phyloP scores from a whole-genome alignment of 2,329 filamentous ascomycete genomes.

The Scytalidium sp. region DNA sequence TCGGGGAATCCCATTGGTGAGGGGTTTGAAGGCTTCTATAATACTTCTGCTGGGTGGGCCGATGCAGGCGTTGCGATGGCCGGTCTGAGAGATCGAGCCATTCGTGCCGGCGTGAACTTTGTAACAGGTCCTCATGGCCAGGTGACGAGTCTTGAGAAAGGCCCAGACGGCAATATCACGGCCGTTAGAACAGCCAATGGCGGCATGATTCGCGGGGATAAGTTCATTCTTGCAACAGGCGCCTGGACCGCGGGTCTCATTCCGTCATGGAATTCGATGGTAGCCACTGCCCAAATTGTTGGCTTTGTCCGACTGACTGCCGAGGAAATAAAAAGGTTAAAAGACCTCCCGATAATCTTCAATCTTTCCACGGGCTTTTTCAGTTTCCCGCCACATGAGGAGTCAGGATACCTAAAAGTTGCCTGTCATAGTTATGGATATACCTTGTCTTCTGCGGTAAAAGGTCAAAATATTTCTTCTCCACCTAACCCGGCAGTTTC shows the following conservation, averaged over 20 bases:
- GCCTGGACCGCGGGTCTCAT: constrained; percentile 1
- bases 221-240: constrained; percentile 3
- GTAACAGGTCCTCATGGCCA: constrained; percentile 29
- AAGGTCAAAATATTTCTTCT: not conserved
- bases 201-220: constrained; percentile 26
- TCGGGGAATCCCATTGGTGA: not conserved
- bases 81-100: not conserved
- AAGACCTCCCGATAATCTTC: constrained; percentile 64
- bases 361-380: constrained; percentile 69
- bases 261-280: constrained; percentile 50
- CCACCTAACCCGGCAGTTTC: not conserved
- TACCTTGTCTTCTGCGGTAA: not conserved
- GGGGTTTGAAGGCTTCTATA: constrained; percentile 41
- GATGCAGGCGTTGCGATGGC: constrained; percentile 15
- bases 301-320: constrained; percentile 61
- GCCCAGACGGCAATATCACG: not conserved
- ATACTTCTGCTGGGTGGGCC: constrained; percentile 12
- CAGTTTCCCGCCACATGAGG: constrained; percentile 60
- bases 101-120: constrained; percentile 37
- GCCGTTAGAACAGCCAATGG: constrained; percentile 32
- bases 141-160: not conserved
- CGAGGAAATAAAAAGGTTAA: constrained; percentile 62
- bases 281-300: constrained; percentile 62
- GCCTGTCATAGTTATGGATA: not conserved
- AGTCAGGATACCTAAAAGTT: constrained; percentile 30